Evolutionary conservation across 306 rosid genomes (phyloP).

Genomic region (Lotus japonicus): DNA sequence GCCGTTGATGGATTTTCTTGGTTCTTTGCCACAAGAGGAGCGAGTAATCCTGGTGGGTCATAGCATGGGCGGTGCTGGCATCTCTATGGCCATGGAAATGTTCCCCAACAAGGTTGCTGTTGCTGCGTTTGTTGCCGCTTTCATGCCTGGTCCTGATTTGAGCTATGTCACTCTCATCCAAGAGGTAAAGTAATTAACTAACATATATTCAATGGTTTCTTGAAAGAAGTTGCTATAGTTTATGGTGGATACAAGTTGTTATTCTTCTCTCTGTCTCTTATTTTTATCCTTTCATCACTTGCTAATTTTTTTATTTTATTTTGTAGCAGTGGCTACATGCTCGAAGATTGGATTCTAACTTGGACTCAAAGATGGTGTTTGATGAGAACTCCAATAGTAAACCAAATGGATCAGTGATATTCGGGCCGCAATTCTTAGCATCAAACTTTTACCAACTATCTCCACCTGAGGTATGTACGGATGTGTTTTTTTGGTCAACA

Average conservation of each 20-base stretch:
- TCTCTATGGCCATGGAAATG: constrained; percentile 52
- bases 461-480: constrained; percentile 38
- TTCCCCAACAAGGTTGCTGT: constrained; percentile 44
- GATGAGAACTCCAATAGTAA: constrained; percentile 2
- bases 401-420: neutral
- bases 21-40: constrained; percentile 25
- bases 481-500: no score
- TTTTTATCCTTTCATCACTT: no score
- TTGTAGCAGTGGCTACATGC: neutral
- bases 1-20: constrained; percentile 40
- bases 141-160: constrained; percentile 31
- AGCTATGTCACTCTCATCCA: neutral
- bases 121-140: constrained; percentile 36
- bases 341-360: neutral
- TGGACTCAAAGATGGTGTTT: neutral
- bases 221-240: no score
- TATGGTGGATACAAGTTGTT: no score
- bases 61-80: constrained; percentile 40
- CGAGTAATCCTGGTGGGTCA: constrained; percentile 53
- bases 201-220: no score
- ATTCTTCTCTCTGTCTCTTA: no score
- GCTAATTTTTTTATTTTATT: no score
- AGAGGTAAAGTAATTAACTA: no score
- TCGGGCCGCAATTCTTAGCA: constrained; percentile 26
- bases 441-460: constrained; percentile 25